Evolutionary conservation across 331 rosid species (phyloP).

Genomic region (Spiraea crenata): DNA sequence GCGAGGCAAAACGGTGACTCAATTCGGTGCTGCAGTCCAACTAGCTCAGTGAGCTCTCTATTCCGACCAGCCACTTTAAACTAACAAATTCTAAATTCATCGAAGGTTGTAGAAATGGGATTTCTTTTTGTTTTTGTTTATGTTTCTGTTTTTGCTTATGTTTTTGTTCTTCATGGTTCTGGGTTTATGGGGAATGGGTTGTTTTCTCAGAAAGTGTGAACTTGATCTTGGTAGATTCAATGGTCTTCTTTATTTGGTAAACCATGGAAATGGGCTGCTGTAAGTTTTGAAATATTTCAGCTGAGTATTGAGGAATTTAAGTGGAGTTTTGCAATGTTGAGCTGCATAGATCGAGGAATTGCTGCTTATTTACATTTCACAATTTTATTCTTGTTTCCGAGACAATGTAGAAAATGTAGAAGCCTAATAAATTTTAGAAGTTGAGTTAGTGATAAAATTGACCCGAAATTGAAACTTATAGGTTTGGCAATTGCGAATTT

Average conservation of each 20-base stretch:
- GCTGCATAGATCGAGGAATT: not conserved
- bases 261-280: not conserved
- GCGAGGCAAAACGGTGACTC: constrained; percentile 5
- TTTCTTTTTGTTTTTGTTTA: not conserved
- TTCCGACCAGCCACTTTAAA: not conserved
- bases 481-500: not conserved
- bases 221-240: not conserved
- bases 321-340: not conserved
- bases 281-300: not conserved
- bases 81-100: not conserved
- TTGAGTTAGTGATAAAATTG: not conserved
- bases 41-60: not conserved
- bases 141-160: too few relatives aligned
- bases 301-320: not conserved
- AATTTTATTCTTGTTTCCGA: not conserved
- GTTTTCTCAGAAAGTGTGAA: not conserved
- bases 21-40: not conserved
- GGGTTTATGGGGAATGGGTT: constrained; percentile 4
- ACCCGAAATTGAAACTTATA: not conserved
- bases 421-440: not conserved
- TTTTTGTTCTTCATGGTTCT: not conserved
- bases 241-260: not conserved
- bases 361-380: not conserved
- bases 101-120: not conserved
- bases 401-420: constrained; percentile 1